Evolutionary conservation across 1,139 yeast species (phyloP).

Genomic region (Geotrichum bryndzae): DNA sequence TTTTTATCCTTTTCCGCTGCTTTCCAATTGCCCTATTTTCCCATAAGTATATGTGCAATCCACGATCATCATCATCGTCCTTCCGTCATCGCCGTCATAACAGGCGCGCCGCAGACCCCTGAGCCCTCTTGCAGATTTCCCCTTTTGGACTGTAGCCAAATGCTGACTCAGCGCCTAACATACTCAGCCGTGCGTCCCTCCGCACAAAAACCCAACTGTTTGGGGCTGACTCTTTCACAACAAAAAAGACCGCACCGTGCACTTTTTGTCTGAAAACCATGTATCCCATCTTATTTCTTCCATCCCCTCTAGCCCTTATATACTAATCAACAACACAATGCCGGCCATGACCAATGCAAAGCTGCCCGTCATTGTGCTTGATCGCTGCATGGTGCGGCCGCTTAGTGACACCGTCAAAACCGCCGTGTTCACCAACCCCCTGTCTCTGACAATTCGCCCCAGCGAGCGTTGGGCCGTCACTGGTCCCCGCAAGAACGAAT

Average conservation of each 20-base stretch:
- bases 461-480: conserved; percentile 47
- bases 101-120: neutral
- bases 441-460: conserved; percentile 31
- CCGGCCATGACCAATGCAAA: neutral
- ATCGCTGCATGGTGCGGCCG: conserved; percentile 25
- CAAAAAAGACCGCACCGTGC: too few relatives aligned
- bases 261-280: too few relatives aligned
- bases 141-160: neutral
- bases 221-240: neutral
- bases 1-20: too few relatives aligned
- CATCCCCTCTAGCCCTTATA: neutral
- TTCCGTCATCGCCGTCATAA: neutral
- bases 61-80: neutral
- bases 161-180: neutral
- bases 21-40: neutral
- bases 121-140: neutral
- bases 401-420: conserved; percentile 20
- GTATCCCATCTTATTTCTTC: neutral
- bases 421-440: conserved; percentile 26
- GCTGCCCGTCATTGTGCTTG: conserved; percentile 9
- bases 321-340: neutral
- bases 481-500: conserved; percentile 43
- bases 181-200: neutral
- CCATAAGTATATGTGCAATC: neutral
- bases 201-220: neutral